Percentiles rank a stretch among this genome's conserved stretches.
These are phyloP conservation scores for Naegleria fowleri DNA, from an alignment of 208 protist genomes.

Conservation along the genomic window DNA sequence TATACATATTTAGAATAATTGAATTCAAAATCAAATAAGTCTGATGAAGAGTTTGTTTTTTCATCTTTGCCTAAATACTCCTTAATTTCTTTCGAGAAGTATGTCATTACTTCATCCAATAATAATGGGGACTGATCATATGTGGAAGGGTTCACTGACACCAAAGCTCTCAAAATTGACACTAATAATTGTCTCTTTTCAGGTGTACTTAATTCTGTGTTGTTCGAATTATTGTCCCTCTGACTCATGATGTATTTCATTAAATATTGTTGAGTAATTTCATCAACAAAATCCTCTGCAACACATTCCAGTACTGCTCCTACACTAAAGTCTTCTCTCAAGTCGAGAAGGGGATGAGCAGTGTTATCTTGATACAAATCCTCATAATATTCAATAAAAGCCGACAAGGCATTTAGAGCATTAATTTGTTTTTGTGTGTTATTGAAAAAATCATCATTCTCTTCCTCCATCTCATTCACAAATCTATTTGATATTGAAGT, in stretches of 20 bases:
- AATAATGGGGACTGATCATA: background rate
- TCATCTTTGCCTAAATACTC: background rate
- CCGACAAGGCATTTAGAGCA: background rate
- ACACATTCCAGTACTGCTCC: background rate
- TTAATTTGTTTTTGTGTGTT: background rate
- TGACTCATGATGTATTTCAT: background rate
- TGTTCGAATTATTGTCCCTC: too few species aligned
- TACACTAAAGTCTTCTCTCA: background rate
- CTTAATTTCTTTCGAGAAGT: background rate
- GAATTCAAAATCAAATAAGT: background rate
- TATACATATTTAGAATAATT: constrained; percentile 1
- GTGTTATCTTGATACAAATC: background rate
- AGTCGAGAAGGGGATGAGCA: background rate
- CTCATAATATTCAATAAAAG: background rate
- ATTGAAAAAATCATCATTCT: background rate
- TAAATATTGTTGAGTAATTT: background rate
- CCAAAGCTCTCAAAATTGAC: background rate
- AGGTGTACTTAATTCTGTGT: background rate
- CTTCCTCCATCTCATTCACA: background rate
- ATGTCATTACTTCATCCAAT: background rate
- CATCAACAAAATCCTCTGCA: background rate
- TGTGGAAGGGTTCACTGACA: background rate
- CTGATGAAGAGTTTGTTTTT: background rate
- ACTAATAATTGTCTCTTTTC: background rate
- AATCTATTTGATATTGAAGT: too few species aligned